Conservation (phyloP, 2,329 filamentous ascomycete species). For the Diaporthe capsici region DNA sequence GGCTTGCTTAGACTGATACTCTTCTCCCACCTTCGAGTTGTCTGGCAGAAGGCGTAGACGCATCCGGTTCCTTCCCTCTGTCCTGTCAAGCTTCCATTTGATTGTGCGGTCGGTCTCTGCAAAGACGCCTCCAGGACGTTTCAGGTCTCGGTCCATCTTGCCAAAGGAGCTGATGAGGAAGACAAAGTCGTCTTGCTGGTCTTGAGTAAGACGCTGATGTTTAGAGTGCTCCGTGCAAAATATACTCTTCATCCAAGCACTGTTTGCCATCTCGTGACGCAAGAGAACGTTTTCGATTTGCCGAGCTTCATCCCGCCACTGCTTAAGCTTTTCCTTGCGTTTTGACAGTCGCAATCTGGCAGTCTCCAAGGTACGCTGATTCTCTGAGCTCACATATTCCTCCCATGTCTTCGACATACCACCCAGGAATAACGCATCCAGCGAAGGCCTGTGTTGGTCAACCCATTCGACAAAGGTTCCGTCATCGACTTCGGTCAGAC, state of each 20-base stretch:
- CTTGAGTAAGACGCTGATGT: constrained; percentile 88
- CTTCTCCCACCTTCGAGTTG: constrained; percentile 74
- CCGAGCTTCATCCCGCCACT: constrained; percentile 81
- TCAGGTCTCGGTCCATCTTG: constrained; percentile 83
- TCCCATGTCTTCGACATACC: constrained; percentile 89
- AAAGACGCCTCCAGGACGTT: constrained; percentile 85
- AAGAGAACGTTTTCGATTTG: constrained; percentile 79
- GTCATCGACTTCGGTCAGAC: constrained; percentile 89
- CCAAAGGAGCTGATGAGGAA: constrained; percentile 83
- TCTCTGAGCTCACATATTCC: constrained; percentile 86
- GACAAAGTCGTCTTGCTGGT: constrained; percentile 89
- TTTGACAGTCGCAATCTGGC: constrained; percentile 78
- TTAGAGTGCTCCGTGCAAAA: constrained; percentile 93
- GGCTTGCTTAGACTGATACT: constrained; percentile 83
- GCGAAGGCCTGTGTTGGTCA: constrained; percentile 81
- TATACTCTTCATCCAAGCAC: constrained; percentile 95
- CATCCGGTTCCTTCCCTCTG: constrained; percentile 96
- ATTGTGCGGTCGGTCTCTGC: constrained; percentile 69
- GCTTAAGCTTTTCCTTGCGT: constrained; percentile 84
- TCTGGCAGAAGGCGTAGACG: constrained; percentile 89
- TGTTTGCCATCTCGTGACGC: constrained; percentile 88
- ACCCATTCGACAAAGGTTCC: constrained; percentile 91
- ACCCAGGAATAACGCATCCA: constrained; percentile 87
- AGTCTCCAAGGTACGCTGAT: constrained; percentile 82
- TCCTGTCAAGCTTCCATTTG: constrained; percentile 95